phyloP scores from a whole-genome alignment of 345 rosid genomes.

The Clarkia xantiana region DNA sequence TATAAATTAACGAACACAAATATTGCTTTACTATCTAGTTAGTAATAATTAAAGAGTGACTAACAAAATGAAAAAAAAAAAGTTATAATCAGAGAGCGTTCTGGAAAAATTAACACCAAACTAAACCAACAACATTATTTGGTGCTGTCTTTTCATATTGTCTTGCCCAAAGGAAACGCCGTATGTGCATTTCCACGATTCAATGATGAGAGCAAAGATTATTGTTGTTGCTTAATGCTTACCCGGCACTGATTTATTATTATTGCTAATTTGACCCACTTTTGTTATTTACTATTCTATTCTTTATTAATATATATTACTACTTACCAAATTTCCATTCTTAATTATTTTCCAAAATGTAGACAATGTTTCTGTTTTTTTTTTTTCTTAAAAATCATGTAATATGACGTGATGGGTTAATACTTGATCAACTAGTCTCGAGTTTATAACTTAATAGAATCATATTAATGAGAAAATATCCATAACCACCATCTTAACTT shows the following conservation, averaged over 20 bases:
- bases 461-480: too few species aligned
- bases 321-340: neutral
- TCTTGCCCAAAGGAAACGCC: constrained; percentile 1
- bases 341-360: neutral
- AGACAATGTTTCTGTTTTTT: neutral
- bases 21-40: too few species aligned
- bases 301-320: neutral
- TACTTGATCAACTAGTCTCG: too few species aligned
- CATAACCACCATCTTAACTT: too few species aligned
- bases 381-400: neutral
- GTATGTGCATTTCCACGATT: constrained; percentile 1
- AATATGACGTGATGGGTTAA: too few species aligned
- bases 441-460: too few species aligned
- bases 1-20: too few species aligned
- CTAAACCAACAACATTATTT: neutral
- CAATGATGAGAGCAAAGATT: constrained; percentile 4
- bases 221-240: neutral
- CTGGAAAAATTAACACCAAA: neutral
- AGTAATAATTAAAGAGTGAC: too few species aligned
- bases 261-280: constrained; percentile 3
- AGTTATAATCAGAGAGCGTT: neutral
- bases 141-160: constrained; percentile 4
- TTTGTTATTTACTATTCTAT: neutral
- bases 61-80: neutral
- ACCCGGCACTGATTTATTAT: neutral